Evolutionary conservation across 768 basidiomycete species (phyloP), one percentile per base, ranked within the genome.

Genomic region (Cystofilobasidium capitatum): DNA sequence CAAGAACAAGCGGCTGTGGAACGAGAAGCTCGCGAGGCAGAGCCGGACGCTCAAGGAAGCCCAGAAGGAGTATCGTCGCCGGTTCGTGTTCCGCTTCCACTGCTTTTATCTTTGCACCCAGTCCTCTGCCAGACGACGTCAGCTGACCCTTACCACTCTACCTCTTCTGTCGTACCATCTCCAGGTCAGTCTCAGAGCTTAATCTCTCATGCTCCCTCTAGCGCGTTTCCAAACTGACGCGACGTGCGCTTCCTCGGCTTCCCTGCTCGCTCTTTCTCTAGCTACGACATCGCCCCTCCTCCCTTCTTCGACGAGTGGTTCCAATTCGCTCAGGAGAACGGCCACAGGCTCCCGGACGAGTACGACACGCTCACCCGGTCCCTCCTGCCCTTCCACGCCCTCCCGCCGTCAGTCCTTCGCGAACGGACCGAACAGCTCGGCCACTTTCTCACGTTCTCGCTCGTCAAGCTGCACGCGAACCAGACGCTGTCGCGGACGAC

Each of bases 41-140:
- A 91, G 88, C 76, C 84, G 82, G 72, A 87, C 89, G 0, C 80
- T 97, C 39, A 78, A 79, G 47, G 83, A 83, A 29, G 94, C 93
- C 0, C 88, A 89, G 0, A 76, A 77, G 10, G 91, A 93, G 76
- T 99, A 99, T 20, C 14, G 47, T 24, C 47, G 47, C 1, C 47
- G 47, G 47, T 49, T 22, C n/a, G 47, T 6, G 10, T 26, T 26
- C n/a, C 45, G n/a, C n/a, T n/a, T n/a, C n/a, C n/a, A n/a, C n/a
- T n/a, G n/a, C n/a, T n/a, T n/a, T n/a, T n/a, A n/a, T n/a, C n/a
- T n/a, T n/a, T n/a, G n/a, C n/a, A n/a, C n/a, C n/a, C n/a, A n/a
- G n/a, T n/a, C n/a, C n/a, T n/a, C n/a, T n/a, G n/a, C n/a, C n/a
- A n/a, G n/a, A n/a, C n/a, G n/a, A n/a, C n/a, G n/a, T n/a, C n/a